Evolutionary conservation across 495 filamentous ascomycete species (phyloP).

Genomic region (Margaritispora aquatica): DNA sequence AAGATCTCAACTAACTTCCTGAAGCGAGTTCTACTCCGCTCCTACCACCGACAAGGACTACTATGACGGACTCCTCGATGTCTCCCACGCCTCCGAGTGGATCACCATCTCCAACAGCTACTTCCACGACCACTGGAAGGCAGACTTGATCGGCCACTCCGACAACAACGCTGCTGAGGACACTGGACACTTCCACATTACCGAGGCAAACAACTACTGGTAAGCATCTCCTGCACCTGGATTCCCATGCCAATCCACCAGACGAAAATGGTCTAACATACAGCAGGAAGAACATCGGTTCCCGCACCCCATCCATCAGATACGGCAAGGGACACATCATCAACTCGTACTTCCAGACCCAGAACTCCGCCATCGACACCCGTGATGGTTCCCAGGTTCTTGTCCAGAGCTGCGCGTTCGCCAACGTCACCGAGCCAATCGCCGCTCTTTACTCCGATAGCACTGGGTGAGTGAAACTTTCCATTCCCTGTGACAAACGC

Average conservation of each 20-base stretch:
- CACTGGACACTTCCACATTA: conserved; percentile 45
- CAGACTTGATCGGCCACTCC: conserved; percentile 47
- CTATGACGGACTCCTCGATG: conserved; percentile 30
- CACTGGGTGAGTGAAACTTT: conserved; percentile 33
- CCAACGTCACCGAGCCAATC: conserved; percentile 38
- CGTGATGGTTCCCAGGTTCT: conserved; percentile 53
- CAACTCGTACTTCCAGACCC: conserved; percentile 30
- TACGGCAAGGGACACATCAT: conserved; percentile 42
- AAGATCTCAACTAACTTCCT: background rate
- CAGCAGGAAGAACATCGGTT: conserved; percentile 51
- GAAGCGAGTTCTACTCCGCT: conserved; percentile 35
- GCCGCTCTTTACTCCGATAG: conserved; percentile 48
- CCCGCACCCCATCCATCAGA: conserved; percentile 43
- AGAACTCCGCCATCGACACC: conserved; percentile 56
- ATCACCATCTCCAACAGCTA: conserved; percentile 45
- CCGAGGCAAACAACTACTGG: conserved; percentile 51
- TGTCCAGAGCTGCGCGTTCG: conserved; percentile 55
- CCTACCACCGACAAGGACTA: conserved; percentile 28
- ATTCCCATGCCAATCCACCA: no score
- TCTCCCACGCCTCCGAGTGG: conserved; percentile 41
- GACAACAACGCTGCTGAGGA: conserved; percentile 32
- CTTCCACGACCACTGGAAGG: conserved; percentile 53
- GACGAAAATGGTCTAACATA: no score
- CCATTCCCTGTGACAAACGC: no score
- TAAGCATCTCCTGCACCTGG: no score